Evolutionary conservation across 495 filamentous ascomycete species (phyloP).

Genomic region (Pseudotulostoma volvatum): DNA sequence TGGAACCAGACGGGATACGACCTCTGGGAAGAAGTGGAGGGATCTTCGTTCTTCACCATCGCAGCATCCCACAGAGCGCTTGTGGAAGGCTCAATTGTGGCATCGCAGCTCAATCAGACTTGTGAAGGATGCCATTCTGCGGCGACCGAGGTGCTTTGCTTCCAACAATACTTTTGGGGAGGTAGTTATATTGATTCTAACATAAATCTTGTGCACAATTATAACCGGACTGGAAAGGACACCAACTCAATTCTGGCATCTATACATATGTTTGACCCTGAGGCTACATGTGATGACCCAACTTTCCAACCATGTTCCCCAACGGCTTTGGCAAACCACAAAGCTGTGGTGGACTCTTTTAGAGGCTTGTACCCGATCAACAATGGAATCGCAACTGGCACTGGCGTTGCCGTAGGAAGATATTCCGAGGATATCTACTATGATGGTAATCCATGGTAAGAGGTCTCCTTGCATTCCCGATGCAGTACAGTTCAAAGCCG

Average conservation of each 20-base stretch:
- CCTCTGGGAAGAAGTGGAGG: slow-evolving; percentile 55
- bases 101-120: slow-evolving; percentile 22
- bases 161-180: slow-evolving; percentile 49
- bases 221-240: slow-evolving; percentile 41
- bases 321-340: slow-evolving; percentile 46
- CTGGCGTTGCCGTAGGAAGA: slow-evolving; percentile 48
- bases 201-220: slow-evolving; percentile 27
- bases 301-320: slow-evolving; percentile 47
- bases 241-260: slow-evolving; percentile 44
- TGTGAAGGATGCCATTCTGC: slow-evolving; percentile 37
- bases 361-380: slow-evolving; percentile 42
- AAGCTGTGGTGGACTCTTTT: slow-evolving; percentile 47
- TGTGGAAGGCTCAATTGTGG: slow-evolving; percentile 42
- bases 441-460: slow-evolving; percentile 45
- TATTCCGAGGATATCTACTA: slow-evolving; percentile 57
- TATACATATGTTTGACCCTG: slow-evolving; percentile 48
- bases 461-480: too few species aligned
- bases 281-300: slow-evolving; percentile 30
- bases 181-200: slow-evolving; percentile 42
- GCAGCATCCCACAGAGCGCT: slow-evolving; percentile 34
- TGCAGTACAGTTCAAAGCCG: too few species aligned
- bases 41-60: slow-evolving; percentile 43
- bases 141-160: slow-evolving; percentile 43
- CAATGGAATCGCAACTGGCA: slow-evolving; percentile 19
- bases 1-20: slow-evolving; percentile 55